Conservation (phyloP, 805 yeast genomes). For the Cyberlindnera nakhonratchasimensis region DNA sequence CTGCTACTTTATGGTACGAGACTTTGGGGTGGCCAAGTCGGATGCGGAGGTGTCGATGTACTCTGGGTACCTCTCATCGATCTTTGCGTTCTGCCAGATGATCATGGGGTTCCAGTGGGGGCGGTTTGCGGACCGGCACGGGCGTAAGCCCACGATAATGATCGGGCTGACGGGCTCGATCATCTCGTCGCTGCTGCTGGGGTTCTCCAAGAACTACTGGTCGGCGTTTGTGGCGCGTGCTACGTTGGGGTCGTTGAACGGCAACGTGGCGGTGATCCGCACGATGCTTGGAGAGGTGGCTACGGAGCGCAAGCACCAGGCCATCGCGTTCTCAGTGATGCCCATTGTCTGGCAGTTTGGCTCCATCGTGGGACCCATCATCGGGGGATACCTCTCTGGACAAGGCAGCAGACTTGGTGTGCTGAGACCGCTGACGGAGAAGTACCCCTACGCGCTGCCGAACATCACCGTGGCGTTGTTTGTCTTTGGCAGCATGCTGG, state of each 20-base stretch:
- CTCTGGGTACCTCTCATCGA: slow-evolving; percentile 58
- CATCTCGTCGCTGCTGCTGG: slow-evolving; percentile 45
- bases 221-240: slow-evolving; percentile 52
- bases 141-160: slow-evolving; percentile 52
- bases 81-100: slow-evolving; percentile 61
- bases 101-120: slow-evolving; percentile 62
- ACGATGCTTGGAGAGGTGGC: slow-evolving; percentile 62
- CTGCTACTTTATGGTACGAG: slow-evolving; percentile 59
- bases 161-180: slow-evolving; percentile 52
- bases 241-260: slow-evolving; percentile 55
- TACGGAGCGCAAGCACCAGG: slow-evolving; percentile 53
- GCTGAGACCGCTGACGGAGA: slow-evolving; percentile 30
- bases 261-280: slow-evolving; percentile 62
- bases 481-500: slow-evolving; percentile 34
- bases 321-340: slow-evolving; percentile 57
- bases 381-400: slow-evolving; percentile 50
- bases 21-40: slow-evolving; percentile 47
- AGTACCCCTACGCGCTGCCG: slow-evolving; percentile 50
- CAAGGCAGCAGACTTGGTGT: slow-evolving; percentile 26
- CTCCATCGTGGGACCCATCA: slow-evolving; percentile 55
- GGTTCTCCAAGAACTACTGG: slow-evolving; percentile 49
- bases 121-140: slow-evolving; percentile 47
- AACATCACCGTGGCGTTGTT: slow-evolving; percentile 44
- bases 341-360: slow-evolving; percentile 64
- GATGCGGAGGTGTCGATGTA: slow-evolving; percentile 55